Base-by-base conservation (phyloP, 2,329 filamentous ascomycete genomes). In the Chalara sp. region DNA sequence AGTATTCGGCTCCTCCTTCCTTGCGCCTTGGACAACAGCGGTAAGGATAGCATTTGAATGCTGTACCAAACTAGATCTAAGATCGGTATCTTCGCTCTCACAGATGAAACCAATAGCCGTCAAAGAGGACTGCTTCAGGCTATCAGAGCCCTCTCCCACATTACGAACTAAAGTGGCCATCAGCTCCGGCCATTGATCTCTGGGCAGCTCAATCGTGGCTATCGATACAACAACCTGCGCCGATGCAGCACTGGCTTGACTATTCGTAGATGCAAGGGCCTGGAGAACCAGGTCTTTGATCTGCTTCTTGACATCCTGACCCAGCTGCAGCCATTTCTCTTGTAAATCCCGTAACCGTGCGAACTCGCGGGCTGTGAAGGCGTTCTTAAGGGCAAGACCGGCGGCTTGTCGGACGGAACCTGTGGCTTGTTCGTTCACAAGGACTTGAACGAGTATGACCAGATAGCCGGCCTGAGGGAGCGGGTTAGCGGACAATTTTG, bases 91-190 rank as follows among this genome's bases (percentile, higher is more conserved):
- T 65, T 95, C 89, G 62, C 87, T 92, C 71, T 99, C 93, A 78
- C 93, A 99, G 63, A 99, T 92, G 74, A 93, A 99, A 61, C 93
- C 93, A 69, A 99, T 96, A n/a, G 92, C 86, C 52, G 89, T 92
- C 65, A 99, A 75, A 43, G 92, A 97, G 41, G 91, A 80, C 74
- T 96, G 91, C 78, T 97, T 99, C 68, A 95, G 83, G 72, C 90
- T 83, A 66, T 91, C 86, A 63, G 78, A 81, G 59, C 92, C 93
- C 59, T 84, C 82, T 68, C 88, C 92, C 59, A 99, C 91, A 69
- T 93, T 96, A 70, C 92, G 87, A 59, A 99, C 93, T 60, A 99
- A 78, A 33, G 80, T 81, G 55, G 82, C 77, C 87, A 99, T 91
- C 60, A 99, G 77, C 68, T 97, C 90, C 48, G 82, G 81, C 93